These are phyloP conservation scores for Trichoderma gracile DNA, from an alignment of 2,329 filamentous ascomycete species.

Conservation along the genomic window DNA sequence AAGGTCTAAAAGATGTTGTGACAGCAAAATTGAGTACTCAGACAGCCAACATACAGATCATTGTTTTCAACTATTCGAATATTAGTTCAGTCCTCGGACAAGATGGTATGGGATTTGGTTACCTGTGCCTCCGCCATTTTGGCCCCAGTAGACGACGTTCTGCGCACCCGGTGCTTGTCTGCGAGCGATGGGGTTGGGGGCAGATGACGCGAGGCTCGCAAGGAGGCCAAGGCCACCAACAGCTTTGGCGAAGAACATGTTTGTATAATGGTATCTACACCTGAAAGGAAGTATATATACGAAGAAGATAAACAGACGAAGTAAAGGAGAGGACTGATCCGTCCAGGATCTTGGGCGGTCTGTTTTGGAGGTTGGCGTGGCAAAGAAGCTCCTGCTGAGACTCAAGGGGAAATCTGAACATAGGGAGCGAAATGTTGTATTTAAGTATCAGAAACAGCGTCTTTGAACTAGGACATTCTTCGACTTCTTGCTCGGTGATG, in stretches of 20 bases:
- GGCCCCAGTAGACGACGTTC: constrained; percentile 37
- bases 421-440: background rate
- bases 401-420: background rate
- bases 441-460: background rate
- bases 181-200: constrained; percentile 14
- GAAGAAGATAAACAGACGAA: background rate
- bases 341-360: constrained; percentile 13
- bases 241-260: constrained; percentile 23
- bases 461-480: background rate
- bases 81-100: no score
- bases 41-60: constrained; percentile 32
- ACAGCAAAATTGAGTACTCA: no score
- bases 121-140: constrained; percentile 30
- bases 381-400: constrained; percentile 18
- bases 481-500: background rate
- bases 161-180: constrained; percentile 31
- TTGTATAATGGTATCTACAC: constrained; percentile 12
- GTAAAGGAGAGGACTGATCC: constrained; percentile 21
- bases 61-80: constrained; percentile 36
- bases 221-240: constrained; percentile 18
- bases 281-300: constrained; percentile 13
- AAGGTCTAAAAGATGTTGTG: no score
- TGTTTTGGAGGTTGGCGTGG: background rate
- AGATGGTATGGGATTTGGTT: no score
- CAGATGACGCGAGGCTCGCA: constrained; percentile 21